These are phyloP conservation scores for Acanthamoeba royreba DNA, from an alignment of 208 protist genomes.

Conservation along the genomic window DNA sequence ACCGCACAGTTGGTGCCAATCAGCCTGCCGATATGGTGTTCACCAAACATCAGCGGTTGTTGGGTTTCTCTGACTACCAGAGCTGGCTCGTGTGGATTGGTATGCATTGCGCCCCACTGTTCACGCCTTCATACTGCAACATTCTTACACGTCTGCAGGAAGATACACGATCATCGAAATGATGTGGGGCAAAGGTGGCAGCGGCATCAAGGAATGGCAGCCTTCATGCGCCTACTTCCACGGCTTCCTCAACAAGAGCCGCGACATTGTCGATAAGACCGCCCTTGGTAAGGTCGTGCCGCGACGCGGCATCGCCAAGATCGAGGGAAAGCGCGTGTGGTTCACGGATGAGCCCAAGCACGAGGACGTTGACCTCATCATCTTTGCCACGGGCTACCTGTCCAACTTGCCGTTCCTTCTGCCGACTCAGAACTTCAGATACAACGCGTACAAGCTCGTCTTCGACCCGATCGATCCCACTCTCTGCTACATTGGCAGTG, in stretches of 20 bases:
- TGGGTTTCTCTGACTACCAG: constrained; percentile 25
- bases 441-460: constrained; percentile 44
- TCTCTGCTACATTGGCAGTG: constrained; percentile 6
- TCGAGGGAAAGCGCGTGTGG: constrained; percentile 4
- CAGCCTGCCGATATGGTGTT: constrained; percentile 40
- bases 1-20: not conserved
- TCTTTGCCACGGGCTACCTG: constrained; percentile 42
- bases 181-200: constrained; percentile 46
- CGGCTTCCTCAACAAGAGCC: constrained; percentile 46
- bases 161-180: not conserved
- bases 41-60: constrained; percentile 34
- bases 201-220: constrained; percentile 42
- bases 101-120: not conserved
- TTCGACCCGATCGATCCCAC: constrained; percentile 28
- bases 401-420: constrained; percentile 20
- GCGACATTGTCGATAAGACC: constrained; percentile 15
- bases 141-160: not conserved
- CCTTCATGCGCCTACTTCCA: constrained; percentile 35
- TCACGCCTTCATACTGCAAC: not conserved
- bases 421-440: not conserved
- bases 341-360: not conserved
- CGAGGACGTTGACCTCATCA: constrained; percentile 35
- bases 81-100: constrained; percentile 40
- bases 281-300: constrained; percentile 17
- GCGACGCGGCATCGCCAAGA: not conserved